Evolutionary conservation across 495 filamentous ascomycete genomes (phyloP).

Genomic region (Diplogelasinospora grovesii): DNA sequence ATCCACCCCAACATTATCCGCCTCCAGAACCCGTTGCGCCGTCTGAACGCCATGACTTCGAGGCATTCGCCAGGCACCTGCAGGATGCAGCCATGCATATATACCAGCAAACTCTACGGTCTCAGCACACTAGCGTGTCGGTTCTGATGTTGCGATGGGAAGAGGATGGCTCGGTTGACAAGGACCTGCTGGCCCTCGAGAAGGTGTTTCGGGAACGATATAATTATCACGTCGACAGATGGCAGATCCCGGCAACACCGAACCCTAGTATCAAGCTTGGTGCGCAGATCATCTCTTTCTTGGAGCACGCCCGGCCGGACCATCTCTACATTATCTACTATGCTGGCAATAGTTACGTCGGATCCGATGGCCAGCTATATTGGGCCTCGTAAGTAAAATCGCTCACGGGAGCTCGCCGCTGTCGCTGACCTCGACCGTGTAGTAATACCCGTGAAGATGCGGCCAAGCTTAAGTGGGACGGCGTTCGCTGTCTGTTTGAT

Average conservation of each 20-base stretch:
- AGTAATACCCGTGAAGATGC: slow-evolving; percentile 38
- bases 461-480: slow-evolving; percentile 41
- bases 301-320: slow-evolving; percentile 45
- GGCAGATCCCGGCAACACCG: slow-evolving; percentile 43
- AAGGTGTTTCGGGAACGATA: slow-evolving; percentile 47
- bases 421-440: slow-evolving; percentile 7
- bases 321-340: slow-evolving; percentile 54
- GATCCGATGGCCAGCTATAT: slow-evolving; percentile 45
- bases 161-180: slow-evolving; percentile 43
- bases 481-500: slow-evolving; percentile 44
- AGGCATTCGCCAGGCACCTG: slow-evolving; percentile 50
- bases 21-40: slow-evolving; percentile 17
- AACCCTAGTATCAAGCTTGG: slow-evolving; percentile 49
- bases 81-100: slow-evolving; percentile 52
- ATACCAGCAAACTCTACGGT: slow-evolving; percentile 45
- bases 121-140: slow-evolving; percentile 44
- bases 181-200: slow-evolving; percentile 40
- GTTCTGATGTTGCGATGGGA: slow-evolving; percentile 51
- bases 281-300: slow-evolving; percentile 42
- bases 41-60: slow-evolving; percentile 47
- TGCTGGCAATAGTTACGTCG: slow-evolving; percentile 45
- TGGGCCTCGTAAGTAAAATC: slow-evolving; percentile 46
- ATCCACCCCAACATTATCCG: slow-evolving; percentile 17
- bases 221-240: slow-evolving; percentile 46
- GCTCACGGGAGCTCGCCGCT: not conserved